Base-by-base conservation (phyloP, 176 grass and related monocot species). In the Pontederia crassipes region DNA sequence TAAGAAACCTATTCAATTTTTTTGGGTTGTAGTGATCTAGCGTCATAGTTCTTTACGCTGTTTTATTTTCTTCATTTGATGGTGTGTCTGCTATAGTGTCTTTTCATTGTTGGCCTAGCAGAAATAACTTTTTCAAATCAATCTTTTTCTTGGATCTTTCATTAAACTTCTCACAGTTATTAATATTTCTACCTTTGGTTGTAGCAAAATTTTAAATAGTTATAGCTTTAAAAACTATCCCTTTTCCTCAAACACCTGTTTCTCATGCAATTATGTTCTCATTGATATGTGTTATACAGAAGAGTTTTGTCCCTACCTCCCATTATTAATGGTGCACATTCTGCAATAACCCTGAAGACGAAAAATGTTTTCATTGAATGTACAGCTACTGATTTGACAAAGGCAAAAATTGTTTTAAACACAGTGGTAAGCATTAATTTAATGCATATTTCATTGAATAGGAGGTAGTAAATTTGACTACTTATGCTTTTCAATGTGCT, bases 401-500 rank as follows among this genome's bases (percentile, higher is more conserved):
- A 98, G 74, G 82, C 93, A 76, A 98, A 92, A 17, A 92, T 98
- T 86, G 93, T 98, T 52, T 62, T 98, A 61, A 98, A 89, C 77
- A 92, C 93, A 77, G 79, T 98, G 93, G 93, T 98, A 79, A 59
- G 85, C 49, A 66, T 12, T 35, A 52, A n/a, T 40, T 46, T 69
- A 13, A 65, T 62, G 20, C 11, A 48, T 68, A 29, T 49, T 28
- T 56, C 3, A 64, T 14, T 55, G 13, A 58, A 66, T 46, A 72
- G 65, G 28, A 70, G 53, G 49, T 65, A 32, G 49, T 82, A 13
- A 24, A 9, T 81, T 57, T 49, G 59, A 27, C 47, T 58, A 49
- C 28, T 57, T 62, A 35, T 76, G 46, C 28, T 2, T 27, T 69
- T 77, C 12, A 49, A 40, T 79, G 47, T 61, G 67, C 49, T 79